Evolutionary conservation across 495 filamentous ascomycete genomes (phyloP), one percentile per base, ranked within the genome.

Genomic region (Friedmanniomyces simplex): DNA sequence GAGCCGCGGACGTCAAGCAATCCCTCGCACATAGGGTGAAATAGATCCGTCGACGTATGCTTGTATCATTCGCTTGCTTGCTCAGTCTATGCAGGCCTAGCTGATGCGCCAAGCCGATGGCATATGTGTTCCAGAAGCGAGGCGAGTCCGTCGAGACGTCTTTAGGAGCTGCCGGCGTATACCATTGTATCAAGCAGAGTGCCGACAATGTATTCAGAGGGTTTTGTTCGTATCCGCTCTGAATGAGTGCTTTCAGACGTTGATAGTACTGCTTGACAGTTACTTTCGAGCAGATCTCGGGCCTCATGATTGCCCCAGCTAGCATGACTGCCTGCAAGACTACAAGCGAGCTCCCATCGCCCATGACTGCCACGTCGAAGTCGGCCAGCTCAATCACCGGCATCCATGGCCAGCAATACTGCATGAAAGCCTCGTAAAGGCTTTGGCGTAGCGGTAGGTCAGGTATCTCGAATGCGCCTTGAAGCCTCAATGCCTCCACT

Each of bases 51-150:
- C 26, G 20, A 21, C 47, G 47, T 26, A 50, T 16, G 12, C 20
- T 22, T n/a, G 26, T 13, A 28, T 50, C 26, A 13, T 13, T 7
- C 16, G 22, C 3, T 24, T 10, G 8, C 14, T 13, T 13, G 13
- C 10, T 26, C 22, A 13, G 47, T 28, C 10, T 12, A 28, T 50
- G 47, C 7, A 50, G 24, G 22, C 47, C 47, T 22, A 50, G 20
- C 22, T 50, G 47, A 20, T 50, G 47, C 16, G 47, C 47, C 13
- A 50, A 26, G 6, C 47, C 47, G 7, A 50, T 26, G 26, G 47
- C 47, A n/a, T 50, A 50, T n/a, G 47, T 50, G 47, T 50, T 50
- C 47, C 47, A 50, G 47, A 50, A 50, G 6, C 47, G 12, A 21
- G 47, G 47, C 11, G 26, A 20, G 26, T 50, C 47, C 13, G 47